Base-by-base conservation (phyloP, 192 early-diverging fungal genomes). In the Spinellus fusiger region DNA sequence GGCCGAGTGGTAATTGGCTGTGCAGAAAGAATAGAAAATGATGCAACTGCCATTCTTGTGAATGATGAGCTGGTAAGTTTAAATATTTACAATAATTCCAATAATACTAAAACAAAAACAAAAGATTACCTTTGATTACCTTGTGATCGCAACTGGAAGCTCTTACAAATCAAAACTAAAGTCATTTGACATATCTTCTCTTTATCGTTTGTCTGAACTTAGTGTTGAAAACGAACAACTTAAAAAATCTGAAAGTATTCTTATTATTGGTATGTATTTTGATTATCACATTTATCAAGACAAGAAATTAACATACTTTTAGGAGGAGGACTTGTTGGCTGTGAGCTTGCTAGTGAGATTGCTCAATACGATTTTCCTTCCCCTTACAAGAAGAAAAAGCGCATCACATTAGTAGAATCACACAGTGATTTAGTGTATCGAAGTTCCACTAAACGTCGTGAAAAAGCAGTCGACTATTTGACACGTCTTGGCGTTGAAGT, bases 281-380 rank as follows among this genome's bases (percentile, higher is more conserved):
- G 13, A 49, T 20, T 56, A 5, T 29, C 27, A 27, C 47, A 31
- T 27, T 16, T 27, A 10, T 28, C 12, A 4, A 54, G n/a, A 34
- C 8, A 33, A 34, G 23, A 28, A 40, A 25, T 55, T 37, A 35
- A 20, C 35, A 31, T 49, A 10, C 34, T 62, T 31, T 28, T 57
- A 65, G 69, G 69, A 2, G 76, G 76, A 28, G 79, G 79, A 10
- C 66, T 80, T 33, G 71, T 80, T 4, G 79, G 76, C 44, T 70
- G 70, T 35, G 79, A 80, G 51, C 54, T 80, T 35, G 66, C 79
- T 4, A 62, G 49, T 44, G 79, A 73, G 44, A 67, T 73, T 13
- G 53, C 65, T 5, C 49, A 34, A 4, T 52, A 54, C 28, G 20
- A 26, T 27, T 64, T 48, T 12, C 62, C 50, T 10, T 34, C 37